These are phyloP conservation scores for Phaeosphaeria sp. DNA, from an alignment of 2,329 filamentous ascomycete species.

Conservation along the genomic window DNA sequence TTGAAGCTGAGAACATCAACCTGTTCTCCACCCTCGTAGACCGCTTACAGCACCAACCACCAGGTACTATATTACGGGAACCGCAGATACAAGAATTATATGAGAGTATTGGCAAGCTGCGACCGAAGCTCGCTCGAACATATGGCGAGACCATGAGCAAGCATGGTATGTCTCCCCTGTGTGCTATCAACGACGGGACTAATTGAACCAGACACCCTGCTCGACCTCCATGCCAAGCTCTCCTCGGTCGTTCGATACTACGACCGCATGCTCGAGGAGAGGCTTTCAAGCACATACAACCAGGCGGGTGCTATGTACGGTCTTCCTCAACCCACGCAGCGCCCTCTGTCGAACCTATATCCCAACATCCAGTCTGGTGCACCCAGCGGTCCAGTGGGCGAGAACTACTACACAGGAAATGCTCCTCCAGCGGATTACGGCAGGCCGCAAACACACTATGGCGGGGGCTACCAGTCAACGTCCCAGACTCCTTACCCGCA, in stretches of 20 bases:
- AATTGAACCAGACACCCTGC: slow-evolving; percentile 74
- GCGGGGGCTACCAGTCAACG: slow-evolving; percentile 47
- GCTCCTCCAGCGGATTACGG: slow-evolving; percentile 58
- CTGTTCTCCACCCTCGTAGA: slow-evolving; percentile 94
- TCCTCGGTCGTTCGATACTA: slow-evolving; percentile 97
- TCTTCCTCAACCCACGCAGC: slow-evolving; percentile 42
- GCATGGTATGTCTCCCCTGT: slow-evolving; percentile 69
- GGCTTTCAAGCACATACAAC: slow-evolving; percentile 89
- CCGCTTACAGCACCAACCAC: slow-evolving; percentile 90
- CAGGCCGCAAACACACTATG: slow-evolving; percentile 60
- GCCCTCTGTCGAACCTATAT: slow-evolving; percentile 69
- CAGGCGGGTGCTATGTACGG: slow-evolving; percentile 66
- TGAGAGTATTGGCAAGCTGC: slow-evolving; percentile 90
- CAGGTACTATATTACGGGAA: slow-evolving; percentile 93
- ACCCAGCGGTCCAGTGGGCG: slow-evolving; percentile 61
- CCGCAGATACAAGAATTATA: slow-evolving; percentile 98
- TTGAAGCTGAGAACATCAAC: slow-evolving; percentile 97
- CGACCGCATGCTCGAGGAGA: slow-evolving; percentile 96
- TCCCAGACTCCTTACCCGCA: slow-evolving; percentile 50
- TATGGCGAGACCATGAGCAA: slow-evolving; percentile 99
- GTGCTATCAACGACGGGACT: slow-evolving; percentile 27
- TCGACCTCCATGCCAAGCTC: slow-evolving; percentile 93
- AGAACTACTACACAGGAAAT: slow-evolving; percentile 83
- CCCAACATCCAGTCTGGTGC: slow-evolving; percentile 63
- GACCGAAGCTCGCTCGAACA: slow-evolving; percentile 91